These are phyloP conservation scores for Wallacemonas sp. DNA, from an alignment of 208 protist species.

Conservation along the genomic window DNA sequence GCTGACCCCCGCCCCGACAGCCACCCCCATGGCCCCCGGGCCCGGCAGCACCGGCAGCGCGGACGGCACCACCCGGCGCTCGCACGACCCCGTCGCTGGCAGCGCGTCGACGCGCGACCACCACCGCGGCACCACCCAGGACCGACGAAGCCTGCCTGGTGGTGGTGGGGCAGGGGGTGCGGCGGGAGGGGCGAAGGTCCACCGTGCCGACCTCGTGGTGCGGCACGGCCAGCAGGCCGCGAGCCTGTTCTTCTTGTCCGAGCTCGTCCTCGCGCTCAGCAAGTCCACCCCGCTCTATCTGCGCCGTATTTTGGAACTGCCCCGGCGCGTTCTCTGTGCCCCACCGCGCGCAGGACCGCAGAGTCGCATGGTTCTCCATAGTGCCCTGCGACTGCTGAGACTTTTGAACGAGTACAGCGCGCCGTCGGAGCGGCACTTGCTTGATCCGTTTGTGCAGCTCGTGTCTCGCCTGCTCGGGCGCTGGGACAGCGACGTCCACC, in stretches of 20 bases:
- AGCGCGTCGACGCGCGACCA: no score
- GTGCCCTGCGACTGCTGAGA: constrained; percentile 58
- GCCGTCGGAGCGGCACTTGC: constrained; percentile 53
- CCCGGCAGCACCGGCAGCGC: no score
- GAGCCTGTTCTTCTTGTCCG: constrained; percentile 36
- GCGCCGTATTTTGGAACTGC: constrained; percentile 34
- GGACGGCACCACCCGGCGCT: no score
- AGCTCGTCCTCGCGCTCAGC: constrained; percentile 32
- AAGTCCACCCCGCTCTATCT: constrained; percentile 51
- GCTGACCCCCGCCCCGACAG: background rate
- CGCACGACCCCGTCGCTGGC: no score
- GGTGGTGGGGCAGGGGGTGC: no score
- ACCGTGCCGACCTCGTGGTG: background rate
- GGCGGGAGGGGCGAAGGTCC: no score
- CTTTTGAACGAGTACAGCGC: constrained; percentile 74
- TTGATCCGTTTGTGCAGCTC: constrained; percentile 66
- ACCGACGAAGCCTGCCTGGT: no score
- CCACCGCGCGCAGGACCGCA: constrained; percentile 20
- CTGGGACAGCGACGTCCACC: constrained; percentile 51
- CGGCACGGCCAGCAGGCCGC: constrained; percentile 17
- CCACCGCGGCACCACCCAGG: no score
- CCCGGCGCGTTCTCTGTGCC: constrained; percentile 42
- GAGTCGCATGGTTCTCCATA: constrained; percentile 53
- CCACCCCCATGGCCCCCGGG: no score
- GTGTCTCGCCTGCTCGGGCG: constrained; percentile 62